phyloP scores from a whole-genome alignment of 176 grass and related monocot genomes.

The Elaeis guineensis region DNA sequence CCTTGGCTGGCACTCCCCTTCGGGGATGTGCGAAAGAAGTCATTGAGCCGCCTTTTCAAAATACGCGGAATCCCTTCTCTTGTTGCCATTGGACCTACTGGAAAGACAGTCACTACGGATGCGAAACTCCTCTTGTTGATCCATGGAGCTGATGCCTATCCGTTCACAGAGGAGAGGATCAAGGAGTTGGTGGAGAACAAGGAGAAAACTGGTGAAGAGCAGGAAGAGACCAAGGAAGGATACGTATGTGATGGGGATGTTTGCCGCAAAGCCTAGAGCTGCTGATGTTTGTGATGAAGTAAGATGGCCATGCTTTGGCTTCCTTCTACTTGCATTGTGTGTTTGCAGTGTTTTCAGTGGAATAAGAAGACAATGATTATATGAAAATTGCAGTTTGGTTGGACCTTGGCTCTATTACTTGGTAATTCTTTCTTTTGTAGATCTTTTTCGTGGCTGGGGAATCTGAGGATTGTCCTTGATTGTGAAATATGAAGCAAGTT shows the following conservation, averaged over 20 bases:
- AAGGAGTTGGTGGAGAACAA: conserved; percentile 25
- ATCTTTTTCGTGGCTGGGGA: no score
- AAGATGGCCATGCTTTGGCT: no score
- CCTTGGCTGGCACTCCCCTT: conserved; percentile 75
- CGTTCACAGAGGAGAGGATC: conserved; percentile 57
- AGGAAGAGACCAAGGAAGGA: neutral
- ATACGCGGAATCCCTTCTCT: conserved; percentile 49
- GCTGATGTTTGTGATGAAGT: no score
- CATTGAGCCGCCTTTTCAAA: conserved; percentile 37
- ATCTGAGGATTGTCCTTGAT: no score
- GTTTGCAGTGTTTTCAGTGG: no score
- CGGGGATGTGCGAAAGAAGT: conserved; percentile 49
- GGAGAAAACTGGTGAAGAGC: conserved; percentile 26
- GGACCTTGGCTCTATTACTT: no score
- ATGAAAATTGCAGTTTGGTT: no score
- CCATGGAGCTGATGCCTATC: conserved; percentile 64
- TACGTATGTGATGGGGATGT: conserved; percentile 1
- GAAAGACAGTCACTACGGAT: conserved; percentile 45
- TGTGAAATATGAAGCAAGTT: no score
- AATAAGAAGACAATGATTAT: no score
- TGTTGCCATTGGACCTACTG: conserved; percentile 59
- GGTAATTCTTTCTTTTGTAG: no score
- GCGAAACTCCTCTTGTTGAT: conserved; percentile 28
- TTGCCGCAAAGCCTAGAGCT: neutral
- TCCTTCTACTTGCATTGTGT: no score